Evolutionary conservation across 441 rosid species (phyloP), one percentile per base, ranked within the genome.

Genomic region (Theobroma grandiflorum): DNA sequence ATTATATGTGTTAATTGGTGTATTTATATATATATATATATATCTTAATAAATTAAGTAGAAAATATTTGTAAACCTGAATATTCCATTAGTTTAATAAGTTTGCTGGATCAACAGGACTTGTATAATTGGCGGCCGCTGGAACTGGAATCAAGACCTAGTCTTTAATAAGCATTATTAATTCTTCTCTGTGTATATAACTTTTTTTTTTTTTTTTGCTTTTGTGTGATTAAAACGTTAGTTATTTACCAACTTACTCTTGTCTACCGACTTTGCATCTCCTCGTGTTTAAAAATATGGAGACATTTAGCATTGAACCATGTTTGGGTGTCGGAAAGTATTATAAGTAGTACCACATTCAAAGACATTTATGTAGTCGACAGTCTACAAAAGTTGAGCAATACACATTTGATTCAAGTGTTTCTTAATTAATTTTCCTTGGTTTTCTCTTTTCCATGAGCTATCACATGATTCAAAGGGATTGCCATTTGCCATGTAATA

Each of bases 281-380:
- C 11, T 31, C 38, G 3, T 45, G 35, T 67, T 67, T n/a, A 20
- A 42, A 45, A 67, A 42, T 42, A 5, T n/a, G 72, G 15, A 20
- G 61, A 71, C 75, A 71, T 33, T 71, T 20, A 50, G 16, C 75
- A 52, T 4, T 72, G 49, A 72, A 72, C 49, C 37, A 53, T 72
- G 63, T 72, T 38, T 16, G 26, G 35, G 14, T 72, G 49, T 72
- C 49, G 76, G 76, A 53, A 38, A 72, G 76, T 5, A 20, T 37
- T 26, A n/a, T 11, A 53, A 53, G 31, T 26, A 37, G 16, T 18
- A 53, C 18, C 8, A 72, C 62, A 50, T 71, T 67, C 74, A 26
- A 69, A 66, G 14, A 40, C 8, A 8, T 40, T 3, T 33, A 12
- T 33, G 38, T 33, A 58, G 12, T 20, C 4, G 58, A 52, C 20